Conservation (phyloP, 2,329 filamentous ascomycete species). For the Pseudogymnoascus sp. region DNA sequence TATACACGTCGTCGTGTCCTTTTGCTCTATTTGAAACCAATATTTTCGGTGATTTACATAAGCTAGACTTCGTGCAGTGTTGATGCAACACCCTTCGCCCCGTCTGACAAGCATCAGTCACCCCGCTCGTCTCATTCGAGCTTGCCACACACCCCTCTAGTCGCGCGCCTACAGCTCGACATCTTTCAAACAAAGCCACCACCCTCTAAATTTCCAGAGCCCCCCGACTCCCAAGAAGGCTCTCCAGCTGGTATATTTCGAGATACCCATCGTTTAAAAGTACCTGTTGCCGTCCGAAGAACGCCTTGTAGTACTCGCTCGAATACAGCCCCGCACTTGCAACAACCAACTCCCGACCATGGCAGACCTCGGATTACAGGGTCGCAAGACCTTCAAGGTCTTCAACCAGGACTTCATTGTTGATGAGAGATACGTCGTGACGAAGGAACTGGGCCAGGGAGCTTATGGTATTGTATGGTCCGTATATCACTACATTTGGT, state of each 20-base stretch:
- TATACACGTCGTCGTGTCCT: neutral
- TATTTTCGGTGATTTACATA: neutral
- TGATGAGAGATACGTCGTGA: slow-evolving; percentile 96
- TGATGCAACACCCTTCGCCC: neutral
- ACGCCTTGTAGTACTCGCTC: neutral
- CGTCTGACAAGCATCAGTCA: slow-evolving; percentile 9
- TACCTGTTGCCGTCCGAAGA: neutral
- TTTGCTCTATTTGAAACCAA: slow-evolving; percentile 5
- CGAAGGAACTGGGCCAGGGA: slow-evolving; percentile 95
- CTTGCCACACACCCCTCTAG: slow-evolving; percentile 9
- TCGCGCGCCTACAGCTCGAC: slow-evolving; percentile 8
- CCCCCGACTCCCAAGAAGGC: neutral
- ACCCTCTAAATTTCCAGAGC: slow-evolving; percentile 6
- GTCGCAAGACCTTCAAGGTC: slow-evolving; percentile 95
- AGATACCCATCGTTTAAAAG: slow-evolving; percentile 7
- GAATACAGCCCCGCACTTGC: slow-evolving; percentile 3
- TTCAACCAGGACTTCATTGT: slow-evolving; percentile 99
- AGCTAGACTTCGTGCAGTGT: neutral
- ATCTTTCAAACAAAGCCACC: slow-evolving; percentile 4
- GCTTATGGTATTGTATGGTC: slow-evolving; percentile 99
- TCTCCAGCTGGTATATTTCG: slow-evolving; percentile 1
- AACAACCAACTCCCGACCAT: slow-evolving; percentile 20
- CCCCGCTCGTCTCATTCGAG: slow-evolving; percentile 8
- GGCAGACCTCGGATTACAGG: slow-evolving; percentile 30
- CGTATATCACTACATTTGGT: slow-evolving; percentile 25